These are phyloP conservation scores for Claviceps cyperi DNA, from an alignment of 2,329 filamentous ascomycete species.

Conservation along the genomic window DNA sequence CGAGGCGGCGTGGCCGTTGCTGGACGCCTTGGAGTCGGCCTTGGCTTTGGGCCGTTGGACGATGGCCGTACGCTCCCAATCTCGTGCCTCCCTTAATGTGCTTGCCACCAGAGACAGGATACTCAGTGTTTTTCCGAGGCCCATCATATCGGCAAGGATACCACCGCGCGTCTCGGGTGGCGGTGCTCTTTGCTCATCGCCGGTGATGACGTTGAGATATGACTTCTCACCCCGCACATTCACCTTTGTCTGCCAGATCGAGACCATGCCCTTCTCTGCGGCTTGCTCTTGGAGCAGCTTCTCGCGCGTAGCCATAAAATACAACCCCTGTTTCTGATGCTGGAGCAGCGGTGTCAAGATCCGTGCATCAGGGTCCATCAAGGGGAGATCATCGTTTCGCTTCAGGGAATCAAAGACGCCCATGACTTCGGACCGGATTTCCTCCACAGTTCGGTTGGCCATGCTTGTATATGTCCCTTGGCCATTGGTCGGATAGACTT, in stretches of 20 bases:
- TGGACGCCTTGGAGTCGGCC: constrained; percentile 24
- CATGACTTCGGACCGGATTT: constrained; percentile 72
- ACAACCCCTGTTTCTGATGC: constrained; percentile 82
- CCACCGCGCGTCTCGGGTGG: constrained; percentile 58
- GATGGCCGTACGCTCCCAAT: constrained; percentile 45
- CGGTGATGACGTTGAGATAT: constrained; percentile 80
- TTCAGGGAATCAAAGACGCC: constrained; percentile 78
- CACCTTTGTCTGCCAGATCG: constrained; percentile 59
- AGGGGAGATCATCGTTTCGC: constrained; percentile 59
- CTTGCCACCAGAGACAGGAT: constrained; percentile 64
- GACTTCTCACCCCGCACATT: constrained; percentile 35
- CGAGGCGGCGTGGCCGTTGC: constrained; percentile 10
- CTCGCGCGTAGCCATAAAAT: constrained; percentile 75
- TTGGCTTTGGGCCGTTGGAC: constrained; percentile 29
- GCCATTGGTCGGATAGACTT: constrained; percentile 18
- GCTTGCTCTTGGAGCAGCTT: constrained; percentile 44
- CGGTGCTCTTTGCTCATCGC: constrained; percentile 41
- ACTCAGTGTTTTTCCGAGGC: constrained; percentile 74
- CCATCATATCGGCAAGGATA: constrained; percentile 77
- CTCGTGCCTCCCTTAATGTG: constrained; percentile 45
- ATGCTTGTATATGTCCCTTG: constrained; percentile 15
- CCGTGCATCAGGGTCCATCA: constrained; percentile 48
- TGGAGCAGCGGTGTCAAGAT: constrained; percentile 57
- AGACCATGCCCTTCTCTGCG: constrained; percentile 47
- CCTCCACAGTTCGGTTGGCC: constrained; percentile 56